Percentiles rank a stretch among this genome's conserved stretches.
Evolutionary conservation across 2,329 filamentous ascomycete species (phyloP).

Genomic region (Diplodia scrobiculata): DNA sequence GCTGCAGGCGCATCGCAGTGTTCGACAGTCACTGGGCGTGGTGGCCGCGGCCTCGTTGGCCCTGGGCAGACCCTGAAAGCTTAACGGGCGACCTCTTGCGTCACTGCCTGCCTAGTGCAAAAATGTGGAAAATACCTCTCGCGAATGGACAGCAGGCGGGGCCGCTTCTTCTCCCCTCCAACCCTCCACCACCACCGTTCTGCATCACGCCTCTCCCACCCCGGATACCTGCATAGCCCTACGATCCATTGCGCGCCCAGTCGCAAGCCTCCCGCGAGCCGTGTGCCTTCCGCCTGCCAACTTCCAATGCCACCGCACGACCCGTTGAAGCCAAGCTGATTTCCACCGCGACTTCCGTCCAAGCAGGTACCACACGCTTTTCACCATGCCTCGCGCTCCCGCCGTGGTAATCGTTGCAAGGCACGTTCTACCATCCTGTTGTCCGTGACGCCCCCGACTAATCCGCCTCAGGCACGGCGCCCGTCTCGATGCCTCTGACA

Average conservation of each 20-base stretch:
- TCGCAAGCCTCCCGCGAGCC: not conserved
- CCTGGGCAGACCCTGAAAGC: slow-evolving; percentile 22
- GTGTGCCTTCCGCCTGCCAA: not conserved
- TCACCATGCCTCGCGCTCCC: slow-evolving; percentile 49
- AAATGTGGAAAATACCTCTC: slow-evolving; percentile 24
- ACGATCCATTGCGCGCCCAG: not conserved
- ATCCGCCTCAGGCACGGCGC: slow-evolving; percentile 71
- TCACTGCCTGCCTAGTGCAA: slow-evolving; percentile 24
- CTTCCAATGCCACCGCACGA: slow-evolving; percentile 22
- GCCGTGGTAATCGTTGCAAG: slow-evolving; percentile 55
- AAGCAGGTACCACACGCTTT: not conserved
- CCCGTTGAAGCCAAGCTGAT: slow-evolving; percentile 18
- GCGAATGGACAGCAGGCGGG: not conserved
- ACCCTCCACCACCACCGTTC: too few species aligned
- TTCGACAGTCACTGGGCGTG: not conserved
- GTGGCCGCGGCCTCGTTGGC: not conserved
- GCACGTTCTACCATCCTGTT: slow-evolving; percentile 37
- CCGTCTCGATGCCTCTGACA: slow-evolving; percentile 90
- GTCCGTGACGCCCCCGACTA: slow-evolving; percentile 25
- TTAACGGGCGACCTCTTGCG: slow-evolving; percentile 22
- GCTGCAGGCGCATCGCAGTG: not conserved
- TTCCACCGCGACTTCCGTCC: slow-evolving; percentile 20
- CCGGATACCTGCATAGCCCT: not conserved
- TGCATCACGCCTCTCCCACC: not conserved
- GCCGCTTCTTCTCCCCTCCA: slow-evolving; percentile 1